Conservation (phyloP, 192 early-diverging fungal species). For the Coemansia sp. region DNA sequence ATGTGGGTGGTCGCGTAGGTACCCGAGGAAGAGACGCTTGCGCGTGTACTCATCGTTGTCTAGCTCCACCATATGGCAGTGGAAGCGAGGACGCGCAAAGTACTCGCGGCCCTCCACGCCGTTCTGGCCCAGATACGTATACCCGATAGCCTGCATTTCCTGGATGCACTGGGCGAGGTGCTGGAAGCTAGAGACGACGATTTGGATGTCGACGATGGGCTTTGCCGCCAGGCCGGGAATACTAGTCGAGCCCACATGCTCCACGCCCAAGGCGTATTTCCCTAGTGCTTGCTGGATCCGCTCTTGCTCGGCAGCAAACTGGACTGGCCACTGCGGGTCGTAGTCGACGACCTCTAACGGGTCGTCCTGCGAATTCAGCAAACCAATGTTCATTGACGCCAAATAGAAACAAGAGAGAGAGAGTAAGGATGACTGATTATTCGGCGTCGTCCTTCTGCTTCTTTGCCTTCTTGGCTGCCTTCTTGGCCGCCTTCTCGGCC, state of each 20-base stretch:
- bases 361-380: no score
- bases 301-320: neutral
- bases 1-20: neutral
- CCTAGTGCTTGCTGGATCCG: neutral
- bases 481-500: slow-evolving; percentile 32
- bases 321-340: neutral
- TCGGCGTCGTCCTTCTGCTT: slow-evolving; percentile 27
- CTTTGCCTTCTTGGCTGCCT: slow-evolving; percentile 19
- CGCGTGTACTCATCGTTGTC: slow-evolving; percentile 5
- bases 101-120: slow-evolving; percentile 14
- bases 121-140: slow-evolving; percentile 1
- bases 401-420: neutral
- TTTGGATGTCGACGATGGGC: slow-evolving; percentile 22
- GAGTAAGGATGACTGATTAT: neutral
- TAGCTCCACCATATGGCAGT: slow-evolving; percentile 4
- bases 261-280: neutral
- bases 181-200: slow-evolving; percentile 1
- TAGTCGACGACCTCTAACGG: slow-evolving; percentile 9
- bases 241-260: slow-evolving; percentile 23
- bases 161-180: neutral
- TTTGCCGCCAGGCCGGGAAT: slow-evolving; percentile 22
- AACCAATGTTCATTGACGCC: no score
- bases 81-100: slow-evolving; percentile 1
- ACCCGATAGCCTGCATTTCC: neutral
- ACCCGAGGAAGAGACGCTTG: slow-evolving; percentile 5